These are phyloP conservation scores for Scutellaria baicalensis DNA, from an alignment of 257 asterid species.

Conservation along the genomic window DNA sequence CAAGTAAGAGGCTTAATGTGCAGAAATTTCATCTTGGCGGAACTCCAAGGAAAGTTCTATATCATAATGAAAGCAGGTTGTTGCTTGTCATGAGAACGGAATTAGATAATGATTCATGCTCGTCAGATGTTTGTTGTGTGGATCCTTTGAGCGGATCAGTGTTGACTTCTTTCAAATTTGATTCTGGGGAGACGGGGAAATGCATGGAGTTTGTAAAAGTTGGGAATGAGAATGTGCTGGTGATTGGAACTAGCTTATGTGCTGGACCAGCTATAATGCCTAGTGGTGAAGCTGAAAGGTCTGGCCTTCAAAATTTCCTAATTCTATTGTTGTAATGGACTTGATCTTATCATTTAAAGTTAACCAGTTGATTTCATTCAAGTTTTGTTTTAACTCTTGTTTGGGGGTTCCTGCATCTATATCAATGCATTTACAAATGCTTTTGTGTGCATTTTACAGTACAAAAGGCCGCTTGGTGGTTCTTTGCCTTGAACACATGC, in stretches of 20 bases:
- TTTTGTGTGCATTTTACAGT: constrained; percentile 35
- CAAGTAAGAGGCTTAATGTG: constrained; percentile 94
- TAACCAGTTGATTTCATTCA: neutral
- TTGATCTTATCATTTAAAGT: constrained; percentile 9
- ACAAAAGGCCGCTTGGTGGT: constrained; percentile 88
- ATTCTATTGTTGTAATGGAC: neutral
- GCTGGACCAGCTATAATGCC: constrained; percentile 94
- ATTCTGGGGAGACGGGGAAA: constrained; percentile 87
- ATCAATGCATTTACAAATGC: constrained; percentile 9
- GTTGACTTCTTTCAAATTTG: constrained; percentile 75
- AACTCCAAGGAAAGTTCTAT: constrained; percentile 86
- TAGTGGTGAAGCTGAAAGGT: constrained; percentile 99
- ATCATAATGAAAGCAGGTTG: constrained; percentile 74
- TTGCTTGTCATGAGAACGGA: constrained; percentile 90
- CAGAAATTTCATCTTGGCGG: constrained; percentile 95
- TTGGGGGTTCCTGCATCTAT: constrained; percentile 9
- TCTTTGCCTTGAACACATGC: constrained; percentile 68
- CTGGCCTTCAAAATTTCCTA: neutral
- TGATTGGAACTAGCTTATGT: constrained; percentile 88
- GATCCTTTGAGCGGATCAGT: constrained; percentile 86
- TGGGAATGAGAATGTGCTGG: constrained; percentile 73
- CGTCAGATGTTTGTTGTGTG: constrained; percentile 91
- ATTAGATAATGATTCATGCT: constrained; percentile 52
- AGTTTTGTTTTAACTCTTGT: neutral
- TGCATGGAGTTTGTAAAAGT: constrained; percentile 91